Evolutionary conservation across 108 stramenopile genomes (phyloP).

Genomic region (Halocafeteria seosinensis): DNA sequence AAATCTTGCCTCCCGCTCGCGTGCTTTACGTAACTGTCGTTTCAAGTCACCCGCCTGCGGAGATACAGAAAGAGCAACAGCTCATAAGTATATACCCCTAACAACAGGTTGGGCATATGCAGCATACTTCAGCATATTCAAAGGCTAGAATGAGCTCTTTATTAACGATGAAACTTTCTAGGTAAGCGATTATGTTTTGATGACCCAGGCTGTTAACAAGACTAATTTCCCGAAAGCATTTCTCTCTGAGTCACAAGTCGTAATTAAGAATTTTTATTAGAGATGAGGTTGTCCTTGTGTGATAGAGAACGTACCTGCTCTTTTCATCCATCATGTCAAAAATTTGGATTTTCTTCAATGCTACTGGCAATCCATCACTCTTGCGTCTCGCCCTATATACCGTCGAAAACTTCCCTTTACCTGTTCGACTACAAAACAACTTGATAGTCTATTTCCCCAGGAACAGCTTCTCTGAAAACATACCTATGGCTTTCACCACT

Average conservation of each 20-base stretch:
- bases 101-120: slow-evolving; percentile 9
- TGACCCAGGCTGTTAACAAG: slow-evolving; percentile 34
- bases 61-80: too few species aligned
- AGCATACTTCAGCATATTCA: background rate
- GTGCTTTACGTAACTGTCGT: slow-evolving; percentile 33
- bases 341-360: slow-evolving; percentile 37
- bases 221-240: slow-evolving; percentile 39
- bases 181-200: slow-evolving; percentile 38
- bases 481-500: background rate
- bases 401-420: slow-evolving; percentile 35
- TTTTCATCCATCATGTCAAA: slow-evolving; percentile 23
- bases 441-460: background rate
- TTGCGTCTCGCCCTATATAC: slow-evolving; percentile 31
- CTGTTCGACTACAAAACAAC: background rate
- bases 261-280: background rate
- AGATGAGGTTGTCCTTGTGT: background rate
- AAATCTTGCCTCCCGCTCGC: slow-evolving; percentile 9
- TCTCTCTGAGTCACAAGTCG: background rate
- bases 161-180: slow-evolving; percentile 24
- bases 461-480: background rate
- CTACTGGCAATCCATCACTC: slow-evolving; percentile 26
- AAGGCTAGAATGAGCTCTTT: slow-evolving; percentile 23
- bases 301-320: background rate
- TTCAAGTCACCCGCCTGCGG: slow-evolving; percentile 43
- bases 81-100: too few species aligned